Evolutionary conservation across 2,329 filamentous ascomycete species (phyloP), one percentile per base, ranked within the genome.

Genomic region (Aspergillus cejpii): DNA sequence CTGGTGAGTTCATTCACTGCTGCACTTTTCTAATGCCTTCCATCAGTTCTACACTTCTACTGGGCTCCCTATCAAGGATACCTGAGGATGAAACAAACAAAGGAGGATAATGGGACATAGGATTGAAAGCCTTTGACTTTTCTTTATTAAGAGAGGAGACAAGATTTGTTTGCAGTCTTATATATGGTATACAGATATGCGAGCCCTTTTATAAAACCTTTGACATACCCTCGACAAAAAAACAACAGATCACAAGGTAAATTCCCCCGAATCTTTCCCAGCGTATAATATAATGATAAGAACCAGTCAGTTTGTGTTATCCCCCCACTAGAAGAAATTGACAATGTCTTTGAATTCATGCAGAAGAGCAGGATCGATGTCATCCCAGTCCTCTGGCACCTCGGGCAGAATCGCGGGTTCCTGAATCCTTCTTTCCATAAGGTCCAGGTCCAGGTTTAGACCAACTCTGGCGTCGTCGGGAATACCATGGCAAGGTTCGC

Each of bases 341-440:
- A 70, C 63, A 47, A 67, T 56, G 39, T 68, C 62, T 31, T 64
- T 64, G 46, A 68, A 71, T 48, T 71, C 65, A 42, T 68, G 60
- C 42, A 70, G 51, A 26, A 72, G 39, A 36, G 55, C 53, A 33
- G 60, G 59, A 37, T 67, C 67, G 19, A 71, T 59, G 21, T 62
- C 66, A 19, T 66, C 61, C 65, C 66, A 69, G 34, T 50, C 49
- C 12, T 27, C 23, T 11, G 47, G 38, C 6, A 43, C 27, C 26
- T 34, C 21, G 38, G 7, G 12, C 17, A 19, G 20, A 12, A 19
- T 10, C 1, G 14, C 17, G 7, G 37, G n/a, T n/a, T 44, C 42
- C 6, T 39, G 37, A 19, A 17, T n/a, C n/a, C 38, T 45, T 8
- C 34, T 24, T 29, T 50, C 50, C 26, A 43, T 39, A n/a, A n/a